Evolutionary conservation across 805 yeast species (phyloP).

Genomic region (Lachancea nothofagi): DNA sequence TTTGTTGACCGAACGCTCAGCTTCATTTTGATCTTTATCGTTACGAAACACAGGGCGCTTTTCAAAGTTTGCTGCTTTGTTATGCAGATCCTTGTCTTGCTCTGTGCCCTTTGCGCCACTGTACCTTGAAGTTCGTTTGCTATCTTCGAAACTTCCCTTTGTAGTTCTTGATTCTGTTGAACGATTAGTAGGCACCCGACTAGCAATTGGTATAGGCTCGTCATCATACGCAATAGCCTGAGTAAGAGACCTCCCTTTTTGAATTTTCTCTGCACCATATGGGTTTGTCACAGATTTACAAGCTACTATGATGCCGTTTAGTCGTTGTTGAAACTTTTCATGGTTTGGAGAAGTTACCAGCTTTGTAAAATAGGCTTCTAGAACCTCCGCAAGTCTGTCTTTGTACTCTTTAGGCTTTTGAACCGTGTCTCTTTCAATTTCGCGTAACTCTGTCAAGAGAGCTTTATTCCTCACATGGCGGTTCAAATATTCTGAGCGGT

Average conservation of each 20-base stretch:
- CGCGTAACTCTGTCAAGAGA: constrained; percentile 3
- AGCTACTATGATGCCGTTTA: constrained; percentile 3
- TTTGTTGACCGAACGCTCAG: not conserved
- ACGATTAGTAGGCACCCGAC: not conserved
- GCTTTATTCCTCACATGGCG: constrained; percentile 15
- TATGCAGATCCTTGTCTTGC: not conserved
- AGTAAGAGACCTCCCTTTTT: not conserved
- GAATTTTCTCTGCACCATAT: not conserved
- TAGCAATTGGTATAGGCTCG: not conserved
- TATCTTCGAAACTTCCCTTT: not conserved
- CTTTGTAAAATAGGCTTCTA: constrained; percentile 15
- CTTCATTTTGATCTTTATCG: not conserved
- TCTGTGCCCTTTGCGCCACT: constrained; percentile 1
- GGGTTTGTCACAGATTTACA: constrained; percentile 8
- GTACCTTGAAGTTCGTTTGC: constrained; percentile 1
- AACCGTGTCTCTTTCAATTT: constrained; percentile 8
- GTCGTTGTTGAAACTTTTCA: constrained; percentile 5
- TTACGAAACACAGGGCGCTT: too few relatives aligned
- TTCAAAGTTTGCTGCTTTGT: too few relatives aligned
- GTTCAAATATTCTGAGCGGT: constrained; percentile 14
- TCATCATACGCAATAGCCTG: constrained; percentile 6
- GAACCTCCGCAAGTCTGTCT: constrained; percentile 3
- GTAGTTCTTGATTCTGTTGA: not conserved
- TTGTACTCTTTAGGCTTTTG: constrained; percentile 1
- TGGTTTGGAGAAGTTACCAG: constrained; percentile 13